A percentile compares a stretch with the other conserved stretches of the same genome.
Conservation (phyloP, 257 asterid genomes). For the Nemophila menziesii region DNA sequence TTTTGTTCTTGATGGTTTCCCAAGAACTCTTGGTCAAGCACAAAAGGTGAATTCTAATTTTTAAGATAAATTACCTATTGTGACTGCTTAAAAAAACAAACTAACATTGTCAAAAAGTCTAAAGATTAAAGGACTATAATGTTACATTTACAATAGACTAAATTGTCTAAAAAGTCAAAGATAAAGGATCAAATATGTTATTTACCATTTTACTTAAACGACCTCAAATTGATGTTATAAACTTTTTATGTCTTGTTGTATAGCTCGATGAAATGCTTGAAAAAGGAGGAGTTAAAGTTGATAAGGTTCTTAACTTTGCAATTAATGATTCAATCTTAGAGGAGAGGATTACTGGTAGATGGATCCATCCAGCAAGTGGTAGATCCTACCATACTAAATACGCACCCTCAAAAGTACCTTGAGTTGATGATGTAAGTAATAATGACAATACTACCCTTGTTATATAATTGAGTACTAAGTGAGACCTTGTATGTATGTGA, state of each 20-base stretch:
- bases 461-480: background rate
- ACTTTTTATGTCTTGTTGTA: background rate
- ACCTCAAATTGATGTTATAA: background rate
- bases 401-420: constrained; percentile 71
- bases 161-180: no score
- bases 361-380: constrained; percentile 98
- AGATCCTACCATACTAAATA: constrained; percentile 74
- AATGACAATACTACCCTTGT: background rate
- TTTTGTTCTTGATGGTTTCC: constrained; percentile 96
- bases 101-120: no score
- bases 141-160: no score
- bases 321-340: constrained; percentile 87
- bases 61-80: no score
- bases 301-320: constrained; percentile 90
- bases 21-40: constrained; percentile 86
- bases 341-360: constrained; percentile 93
- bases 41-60: constrained; percentile 59
- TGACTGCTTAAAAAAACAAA: no score
- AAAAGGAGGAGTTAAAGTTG: constrained; percentile 64
- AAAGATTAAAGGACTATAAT: no score
- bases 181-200: no score
- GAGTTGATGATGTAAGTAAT: constrained; percentile 65
- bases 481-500: background rate
- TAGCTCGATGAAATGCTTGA: constrained; percentile 98
- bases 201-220: no score